Evolutionary conservation across 257 asterid species (phyloP).

Genomic region (Leonotis leonurus): DNA sequence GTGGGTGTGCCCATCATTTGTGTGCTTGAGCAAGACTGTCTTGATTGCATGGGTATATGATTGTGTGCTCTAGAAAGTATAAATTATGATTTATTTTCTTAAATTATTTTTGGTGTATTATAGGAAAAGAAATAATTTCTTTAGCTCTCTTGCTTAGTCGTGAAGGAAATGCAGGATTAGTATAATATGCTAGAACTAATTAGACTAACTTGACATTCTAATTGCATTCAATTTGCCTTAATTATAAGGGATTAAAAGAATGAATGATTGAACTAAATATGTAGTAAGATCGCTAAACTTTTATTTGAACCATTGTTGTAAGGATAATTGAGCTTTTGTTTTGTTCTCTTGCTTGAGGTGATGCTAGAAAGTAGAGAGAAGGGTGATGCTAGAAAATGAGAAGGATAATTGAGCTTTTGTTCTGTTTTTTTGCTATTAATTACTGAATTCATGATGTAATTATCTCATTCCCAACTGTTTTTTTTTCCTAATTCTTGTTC

Average conservation of each 20-base stretch:
- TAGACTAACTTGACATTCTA: background rate
- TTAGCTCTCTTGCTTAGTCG: background rate
- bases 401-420: no score
- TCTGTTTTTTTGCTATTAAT: background rate
- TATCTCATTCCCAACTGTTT: background rate
- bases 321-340: background rate
- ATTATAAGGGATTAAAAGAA: no score
- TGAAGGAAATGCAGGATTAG: background rate
- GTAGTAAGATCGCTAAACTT: no score
- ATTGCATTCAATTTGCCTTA: no score
- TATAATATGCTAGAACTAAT: background rate
- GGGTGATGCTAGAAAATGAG: no score
- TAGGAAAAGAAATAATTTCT: background rate
- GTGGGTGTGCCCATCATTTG: conserved; percentile 72
- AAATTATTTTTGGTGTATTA: background rate
- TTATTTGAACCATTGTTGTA: background rate
- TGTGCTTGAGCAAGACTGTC: conserved; percentile 77
- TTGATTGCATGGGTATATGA: conserved; percentile 64
- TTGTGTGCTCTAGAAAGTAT: background rate
- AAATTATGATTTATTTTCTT: background rate
- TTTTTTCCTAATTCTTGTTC: background rate
- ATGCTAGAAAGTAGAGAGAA: background rate
- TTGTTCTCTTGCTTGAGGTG: background rate
- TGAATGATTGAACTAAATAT: no score
- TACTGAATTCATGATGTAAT: background rate